Evolutionary conservation across 2,329 filamentous ascomycete genomes (phyloP), one percentile per base, ranked within the genome.

Genomic region (Coniochaeta prunicola): DNA sequence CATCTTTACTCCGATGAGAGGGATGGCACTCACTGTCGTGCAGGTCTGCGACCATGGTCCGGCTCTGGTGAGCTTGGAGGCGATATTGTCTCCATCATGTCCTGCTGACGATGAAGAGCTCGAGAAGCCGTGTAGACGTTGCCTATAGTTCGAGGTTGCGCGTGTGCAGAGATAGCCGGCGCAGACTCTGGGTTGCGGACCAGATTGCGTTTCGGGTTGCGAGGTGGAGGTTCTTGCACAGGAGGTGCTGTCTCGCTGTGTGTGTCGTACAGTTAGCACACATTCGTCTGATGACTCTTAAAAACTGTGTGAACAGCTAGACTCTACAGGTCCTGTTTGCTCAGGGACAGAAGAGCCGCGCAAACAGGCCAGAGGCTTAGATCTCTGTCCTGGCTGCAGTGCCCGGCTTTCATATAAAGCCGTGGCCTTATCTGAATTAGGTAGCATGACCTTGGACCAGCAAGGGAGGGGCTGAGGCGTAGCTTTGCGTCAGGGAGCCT

Each of bases 131-230:
- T 17, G 17, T 55, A 36, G 53, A 55, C 28, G 33, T 55, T 36
- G 6, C 30, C 30, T 36, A 55, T 24, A 21, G 33, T 21, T n/a
- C 33, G 30, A 15, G 76, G 78, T 68, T 82, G 79, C 53, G 85
- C 84, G 68, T 89, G 88, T 53, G 85, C 64, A 17, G 87, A 88
- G 33, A 86, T 87, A 7, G 76, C 64, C n/a, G 80, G 79, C 42
- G 80, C 79, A 62, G 72, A 74, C 57, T 67, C 69, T 34, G 73
- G 70, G 60, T 64, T 65, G 59, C 66, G 71, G 62, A 65, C 64
- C 56, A 61, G 65, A 60, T 67, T 68, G 59, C 64, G 71, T 58
- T 65, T 70, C 60, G 73, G 69, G 58, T 74, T 76, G 66, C 70
- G 70, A 26, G 70, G 69, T 40, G 76, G 70, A 34, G 70, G 71